phyloP scores from a whole-genome alignment of 1,139 yeast genomes.

The Debaryomyces udenii region DNA sequence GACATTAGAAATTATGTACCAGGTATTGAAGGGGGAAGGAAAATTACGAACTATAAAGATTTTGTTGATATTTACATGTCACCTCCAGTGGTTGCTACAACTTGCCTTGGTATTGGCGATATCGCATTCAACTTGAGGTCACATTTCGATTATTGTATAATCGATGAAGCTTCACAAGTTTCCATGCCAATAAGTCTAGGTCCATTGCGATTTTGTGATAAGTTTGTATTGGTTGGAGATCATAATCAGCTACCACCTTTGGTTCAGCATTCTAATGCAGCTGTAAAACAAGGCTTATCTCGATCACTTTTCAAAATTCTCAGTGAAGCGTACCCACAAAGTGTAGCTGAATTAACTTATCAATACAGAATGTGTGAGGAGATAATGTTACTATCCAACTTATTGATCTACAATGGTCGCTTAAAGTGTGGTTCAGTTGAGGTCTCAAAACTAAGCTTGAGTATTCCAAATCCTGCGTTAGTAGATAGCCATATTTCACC shows the following conservation, averaged over 20 bases:
- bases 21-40: constrained; percentile 32
- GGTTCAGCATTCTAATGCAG: constrained; percentile 62
- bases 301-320: constrained; percentile 74
- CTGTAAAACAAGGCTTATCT: constrained; percentile 64
- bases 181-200: constrained; percentile 91
- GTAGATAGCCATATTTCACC: constrained; percentile 16
- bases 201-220: constrained; percentile 75
- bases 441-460: constrained; percentile 61
- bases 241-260: constrained; percentile 91
- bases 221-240: constrained; percentile 90
- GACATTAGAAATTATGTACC: constrained; percentile 60
- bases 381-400: constrained; percentile 81
- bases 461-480: constrained; percentile 43
- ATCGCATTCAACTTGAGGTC: constrained; percentile 57
- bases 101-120: constrained; percentile 80
- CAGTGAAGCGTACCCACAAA: constrained; percentile 70
- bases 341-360: constrained; percentile 71
- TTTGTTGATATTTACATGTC: constrained; percentile 49
- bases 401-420: constrained; percentile 72
- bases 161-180: constrained; percentile 96
- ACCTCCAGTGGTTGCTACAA: constrained; percentile 82
- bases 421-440: constrained; percentile 71
- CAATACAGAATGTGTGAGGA: constrained; percentile 95
- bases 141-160: constrained; percentile 85
- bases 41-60: constrained; percentile 47